phyloP scores from a whole-genome alignment of 1,139 yeast species.

The Nakaseomyces kungkrabaensis region DNA sequence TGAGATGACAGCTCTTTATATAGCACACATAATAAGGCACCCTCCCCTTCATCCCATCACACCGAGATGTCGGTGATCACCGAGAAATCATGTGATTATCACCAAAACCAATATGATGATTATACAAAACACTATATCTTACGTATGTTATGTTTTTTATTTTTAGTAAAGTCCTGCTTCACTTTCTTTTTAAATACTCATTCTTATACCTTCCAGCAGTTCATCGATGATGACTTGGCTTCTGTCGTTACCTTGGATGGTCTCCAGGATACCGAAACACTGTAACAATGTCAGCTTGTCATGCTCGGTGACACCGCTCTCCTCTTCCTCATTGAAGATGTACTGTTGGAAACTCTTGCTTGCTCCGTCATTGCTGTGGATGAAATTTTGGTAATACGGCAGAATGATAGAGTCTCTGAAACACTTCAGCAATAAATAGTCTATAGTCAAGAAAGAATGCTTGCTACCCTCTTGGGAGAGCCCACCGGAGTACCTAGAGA shows the following conservation, averaged over 20 bases:
- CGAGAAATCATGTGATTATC: no score
- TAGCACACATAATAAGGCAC: no score
- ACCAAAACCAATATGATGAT: background rate
- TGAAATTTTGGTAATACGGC: slow-evolving; percentile 34
- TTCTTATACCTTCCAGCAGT: slow-evolving; percentile 26
- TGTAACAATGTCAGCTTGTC: slow-evolving; percentile 37
- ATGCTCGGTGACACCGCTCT: slow-evolving; percentile 19
- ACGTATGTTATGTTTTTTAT: background rate
- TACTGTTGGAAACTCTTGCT: slow-evolving; percentile 19
- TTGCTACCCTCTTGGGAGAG: slow-evolving; percentile 29
- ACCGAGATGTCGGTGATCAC: no score
- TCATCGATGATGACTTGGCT: slow-evolving; percentile 42
- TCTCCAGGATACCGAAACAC: slow-evolving; percentile 45
- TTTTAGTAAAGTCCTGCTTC: background rate
- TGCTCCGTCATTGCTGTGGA: slow-evolving; percentile 21
- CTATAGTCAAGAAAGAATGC: slow-evolving; percentile 28
- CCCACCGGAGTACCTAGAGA: slow-evolving; percentile 18
- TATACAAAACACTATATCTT: background rate
- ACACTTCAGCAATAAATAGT: slow-evolving; percentile 29
- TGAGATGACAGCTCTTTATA: no score
- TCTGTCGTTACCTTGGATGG: slow-evolving; percentile 40
- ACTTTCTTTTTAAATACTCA: slow-evolving; percentile 14
- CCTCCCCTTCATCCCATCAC: no score
- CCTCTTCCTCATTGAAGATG: slow-evolving; percentile 23
- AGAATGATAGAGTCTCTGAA: slow-evolving; percentile 40